Evolutionary conservation across 163 green algal genomes (phyloP), one percentile per base, ranked within the genome.

Genomic region (Smithsoniella earleae): DNA sequence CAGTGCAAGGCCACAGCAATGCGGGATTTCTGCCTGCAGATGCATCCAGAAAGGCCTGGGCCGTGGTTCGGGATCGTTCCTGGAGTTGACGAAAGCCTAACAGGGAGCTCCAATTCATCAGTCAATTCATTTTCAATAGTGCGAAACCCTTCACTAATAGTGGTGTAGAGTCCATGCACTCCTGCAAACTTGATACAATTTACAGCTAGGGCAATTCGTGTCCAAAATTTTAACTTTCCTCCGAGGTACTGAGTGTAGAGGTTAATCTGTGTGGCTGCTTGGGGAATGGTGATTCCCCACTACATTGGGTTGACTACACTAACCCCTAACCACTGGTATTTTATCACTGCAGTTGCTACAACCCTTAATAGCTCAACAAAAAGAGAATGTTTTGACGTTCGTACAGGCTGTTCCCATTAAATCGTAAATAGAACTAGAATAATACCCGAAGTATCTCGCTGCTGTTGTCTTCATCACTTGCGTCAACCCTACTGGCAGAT

Each of bases 71-170:
- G 80, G 80, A 52, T 87, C 78, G 80, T 80, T 81, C 75, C 82
- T 78, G 6, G 80, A 83, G 63, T 82, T 73, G 74, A 73, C 72
- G 20, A 87, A 87, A 75, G 81, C 83, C 22, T 86, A 79, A 77
- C 66, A 78, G 6, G 79, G 77, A 49, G 10, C 13, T 10, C 10
- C 40, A 13, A 49, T 13, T 10, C 40, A 10, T 22, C 40, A 10
- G 10, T 49, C 10, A 49, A 49, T 13, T 10, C 40, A 10, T 13
- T 10, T 13, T 22, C 40, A 10, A 22, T 49, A 13, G 40, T 49
- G 40, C 13, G 40, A n/a, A n/a, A n/a, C n/a, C n/a, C n/a, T n/a
- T 13, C 40, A 22, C 40, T 13, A 22, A 13, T 49, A 13, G 10
- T 49, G 40, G 10, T 10, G 10, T 49, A 22, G 40, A 22, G 40